phyloP scores from a whole-genome alignment of 2,329 filamentous ascomycete genomes.

The Xylariaceae sp. region DNA sequence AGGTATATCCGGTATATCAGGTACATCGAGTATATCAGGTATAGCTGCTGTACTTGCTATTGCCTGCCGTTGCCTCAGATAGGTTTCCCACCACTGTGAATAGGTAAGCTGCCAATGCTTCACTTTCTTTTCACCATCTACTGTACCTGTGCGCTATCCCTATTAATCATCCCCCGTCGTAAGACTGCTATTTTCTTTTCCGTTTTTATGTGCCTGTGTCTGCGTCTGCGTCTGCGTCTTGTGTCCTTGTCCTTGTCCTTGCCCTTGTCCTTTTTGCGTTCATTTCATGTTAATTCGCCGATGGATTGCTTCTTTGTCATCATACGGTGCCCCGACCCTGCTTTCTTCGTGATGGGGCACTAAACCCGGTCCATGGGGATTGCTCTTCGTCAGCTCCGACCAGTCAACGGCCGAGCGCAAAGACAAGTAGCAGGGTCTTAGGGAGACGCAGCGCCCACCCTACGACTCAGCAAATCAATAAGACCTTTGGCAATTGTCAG shows the following conservation, averaged over 20 bases:
- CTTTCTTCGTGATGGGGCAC: slow-evolving; percentile 22
- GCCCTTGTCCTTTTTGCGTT: background rate
- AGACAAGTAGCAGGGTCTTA: slow-evolving; percentile 18
- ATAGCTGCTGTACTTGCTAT: background rate
- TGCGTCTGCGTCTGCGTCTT: background rate
- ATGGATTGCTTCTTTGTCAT: background rate
- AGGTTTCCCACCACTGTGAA: background rate
- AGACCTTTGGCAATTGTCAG: slow-evolving; percentile 40
- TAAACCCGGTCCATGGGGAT: slow-evolving; percentile 19
- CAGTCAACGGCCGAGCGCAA: slow-evolving; percentile 35
- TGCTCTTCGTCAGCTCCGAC: slow-evolving; percentile 27
- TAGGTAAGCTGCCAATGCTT: slow-evolving; percentile 9
- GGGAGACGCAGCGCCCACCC: slow-evolving; percentile 22
- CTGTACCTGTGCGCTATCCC: background rate
- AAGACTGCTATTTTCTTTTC: background rate
- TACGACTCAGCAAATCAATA: slow-evolving; percentile 49
- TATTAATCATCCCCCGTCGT: background rate
- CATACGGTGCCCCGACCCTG: slow-evolving; percentile 12
- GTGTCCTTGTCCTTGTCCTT: background rate
- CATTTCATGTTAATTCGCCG: background rate
- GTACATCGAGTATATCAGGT: background rate
- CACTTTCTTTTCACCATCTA: background rate
- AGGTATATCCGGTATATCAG: background rate
- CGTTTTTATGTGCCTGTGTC: too few species aligned
- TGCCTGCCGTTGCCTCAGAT: background rate